Evolutionary conservation across 1,284 basidiomycete species (phyloP), one percentile per base, ranked within the genome.

Genomic region (Ganoderma resinaceum): DNA sequence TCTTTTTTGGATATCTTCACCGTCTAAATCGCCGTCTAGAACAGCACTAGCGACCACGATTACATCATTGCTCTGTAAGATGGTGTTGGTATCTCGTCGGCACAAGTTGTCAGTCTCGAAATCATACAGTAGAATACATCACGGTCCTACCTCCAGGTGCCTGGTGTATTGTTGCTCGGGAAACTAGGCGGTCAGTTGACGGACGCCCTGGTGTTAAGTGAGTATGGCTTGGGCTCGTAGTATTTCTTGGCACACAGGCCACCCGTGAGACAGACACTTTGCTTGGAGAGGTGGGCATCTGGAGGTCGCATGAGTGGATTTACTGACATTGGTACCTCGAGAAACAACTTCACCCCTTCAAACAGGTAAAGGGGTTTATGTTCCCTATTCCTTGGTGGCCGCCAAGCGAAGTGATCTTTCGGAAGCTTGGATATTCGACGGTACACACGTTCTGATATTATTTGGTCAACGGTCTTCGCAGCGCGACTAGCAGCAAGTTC

Each of bases 1-100:
- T 20, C 0, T 14, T 23, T 3, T 23, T 3, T n/a, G 16, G 8
- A 46, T 29, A 42, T 61, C 20, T 65, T 52, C 33, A 69, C 70
- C 69, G 20, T 67, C 67, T 46, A 61, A 43, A 18, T 65, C 52
- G 12, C 73, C 73, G 31, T 70, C 70, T 5, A 63, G 26, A 9
- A 72, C 71, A 7, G 72, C 65, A 59, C 74, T 75, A 1, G 73
- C 73, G 18, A 71, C 60, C 20, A 70, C 62, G 2, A 76, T 69
- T 3, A 68, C 57, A 11, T 57, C 62, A 2, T 57, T 62, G 9
- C 26, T 43, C 31, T 76, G 75, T 0, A 62, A 53, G 2, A 74
- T 65, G 6, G 70, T 71, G 49, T 72, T 72, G 35, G 74, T 62
- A 33, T 66, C 75, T 76, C 7, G 14, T 1, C 14, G 5, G 12